Percentiles rank a stretch among this genome's conserved stretches.
Evolutionary conservation across 2,329 filamentous ascomycete genomes (phyloP).

Genomic region (Fusarium paranaense): DNA sequence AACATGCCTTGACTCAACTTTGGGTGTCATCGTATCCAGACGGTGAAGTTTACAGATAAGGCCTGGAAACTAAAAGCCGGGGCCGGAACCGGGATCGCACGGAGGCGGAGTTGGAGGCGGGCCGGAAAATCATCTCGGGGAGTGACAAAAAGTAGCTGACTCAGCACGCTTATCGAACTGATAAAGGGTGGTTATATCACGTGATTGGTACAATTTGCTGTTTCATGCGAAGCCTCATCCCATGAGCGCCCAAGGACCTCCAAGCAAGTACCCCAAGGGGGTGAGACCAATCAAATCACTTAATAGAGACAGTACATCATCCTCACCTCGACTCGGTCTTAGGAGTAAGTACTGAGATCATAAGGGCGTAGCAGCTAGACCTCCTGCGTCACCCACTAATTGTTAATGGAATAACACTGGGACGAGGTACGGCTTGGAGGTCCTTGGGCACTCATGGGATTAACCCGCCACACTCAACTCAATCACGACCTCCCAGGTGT

Average conservation of each 20-base stretch:
- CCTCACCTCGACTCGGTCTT: no score
- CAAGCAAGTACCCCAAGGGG: no score
- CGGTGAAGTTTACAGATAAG: background rate
- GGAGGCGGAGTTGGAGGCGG: background rate
- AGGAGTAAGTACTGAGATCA: no score
- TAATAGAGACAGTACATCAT: no score
- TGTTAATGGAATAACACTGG: no score
- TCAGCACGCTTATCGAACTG: background rate
- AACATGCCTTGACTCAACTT: constrained; percentile 40
- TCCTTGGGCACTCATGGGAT: background rate
- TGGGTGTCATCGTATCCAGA: constrained; percentile 9
- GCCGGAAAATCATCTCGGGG: constrained; percentile 30
- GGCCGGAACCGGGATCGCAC: background rate
- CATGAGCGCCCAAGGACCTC: no score
- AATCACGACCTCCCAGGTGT: background rate
- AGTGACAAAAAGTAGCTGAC: background rate
- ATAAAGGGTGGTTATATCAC: background rate
- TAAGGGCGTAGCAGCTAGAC: no score
- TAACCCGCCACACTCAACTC: background rate
- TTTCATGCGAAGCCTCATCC: background rate
- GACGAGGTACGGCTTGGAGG: no score
- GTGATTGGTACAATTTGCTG: background rate
- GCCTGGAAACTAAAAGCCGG: background rate
- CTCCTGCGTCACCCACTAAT: no score
- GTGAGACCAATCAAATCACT: no score